Evolutionary conservation across 2,329 filamentous ascomycete species (phyloP).

Genomic region (Colletotrichum tropicicola): DNA sequence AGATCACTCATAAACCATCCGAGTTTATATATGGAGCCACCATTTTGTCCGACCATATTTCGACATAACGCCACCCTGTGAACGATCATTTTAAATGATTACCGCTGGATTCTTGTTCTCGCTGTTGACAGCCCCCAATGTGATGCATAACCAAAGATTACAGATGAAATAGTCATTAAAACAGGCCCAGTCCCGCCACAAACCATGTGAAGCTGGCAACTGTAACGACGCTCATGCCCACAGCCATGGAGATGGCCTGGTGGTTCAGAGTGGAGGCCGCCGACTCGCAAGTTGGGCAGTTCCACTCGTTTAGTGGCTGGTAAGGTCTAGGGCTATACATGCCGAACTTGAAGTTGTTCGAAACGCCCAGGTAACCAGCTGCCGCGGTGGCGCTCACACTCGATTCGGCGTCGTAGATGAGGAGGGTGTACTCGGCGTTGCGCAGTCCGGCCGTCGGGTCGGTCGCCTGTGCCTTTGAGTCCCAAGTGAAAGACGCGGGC

Average conservation of each 20-base stretch:
- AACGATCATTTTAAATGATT: slow-evolving; percentile 20
- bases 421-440: slow-evolving; percentile 66
- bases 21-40: slow-evolving; percentile 24
- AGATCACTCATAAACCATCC: slow-evolving; percentile 24
- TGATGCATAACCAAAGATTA: slow-evolving; percentile 16
- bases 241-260: slow-evolving; percentile 58
- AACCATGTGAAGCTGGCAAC: slow-evolving; percentile 73
- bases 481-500: slow-evolving; percentile 62
- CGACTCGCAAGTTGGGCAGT: slow-evolving; percentile 66
- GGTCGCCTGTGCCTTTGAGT: slow-evolving; percentile 61
- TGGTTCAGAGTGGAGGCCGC: slow-evolving; percentile 57
- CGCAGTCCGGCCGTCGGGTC: slow-evolving; percentile 56
- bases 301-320: slow-evolving; percentile 59
- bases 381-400: slow-evolving; percentile 58
- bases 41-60: slow-evolving; percentile 26
- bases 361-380: slow-evolving; percentile 64
- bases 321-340: slow-evolving; percentile 65
- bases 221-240: slow-evolving; percentile 64
- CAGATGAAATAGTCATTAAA: slow-evolving; percentile 32
- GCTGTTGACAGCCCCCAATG: slow-evolving; percentile 4
- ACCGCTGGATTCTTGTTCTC: slow-evolving; percentile 22
- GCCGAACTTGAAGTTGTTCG: slow-evolving; percentile 61
- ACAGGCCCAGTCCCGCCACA: slow-evolving; percentile 50
- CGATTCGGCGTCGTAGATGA: slow-evolving; percentile 68
- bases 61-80: slow-evolving; percentile 26